Base-by-base conservation (phyloP, 148 eudicot genomes). In the Cornus controversa region DNA sequence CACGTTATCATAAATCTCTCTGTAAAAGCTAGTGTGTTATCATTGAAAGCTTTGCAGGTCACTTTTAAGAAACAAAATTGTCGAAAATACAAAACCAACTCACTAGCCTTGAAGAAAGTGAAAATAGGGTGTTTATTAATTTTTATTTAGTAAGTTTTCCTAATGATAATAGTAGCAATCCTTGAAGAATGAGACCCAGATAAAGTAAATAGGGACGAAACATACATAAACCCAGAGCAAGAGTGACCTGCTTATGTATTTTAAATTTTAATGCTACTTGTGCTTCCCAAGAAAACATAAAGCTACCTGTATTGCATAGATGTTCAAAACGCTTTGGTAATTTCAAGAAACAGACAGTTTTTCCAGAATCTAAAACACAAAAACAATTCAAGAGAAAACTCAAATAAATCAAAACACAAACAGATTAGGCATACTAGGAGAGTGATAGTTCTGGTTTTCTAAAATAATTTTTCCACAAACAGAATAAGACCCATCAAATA, bases 141-240 rank as follows among this genome's bases (percentile, higher is more conserved):
- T 54, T 25, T 60, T n/a, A n/a, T 1, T 20, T 0, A 16, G 57
- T 13, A 15, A 13, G 57, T 11, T 50, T 40, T 54, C 15, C 3
- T 4, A n/a, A 60, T 22, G 4, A 60, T 5, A 60, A 60, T 60
- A 60, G 24, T 20, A 60, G 64, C 20, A 22, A 60, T 60, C 25
- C 64, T 60, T 22, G 64, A 13, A 37, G n/a, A 74, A 6, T 26
- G 54, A 62, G 37, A 60, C 47, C 8, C 0, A 60, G 5, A 36
- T 50, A 62, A 16, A 36, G 16, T 63, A 14, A 50, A 24, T 2
- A 36, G 6, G 37, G 6, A 36, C 37, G 6, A 75, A 75, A 70
- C 78, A 50, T 66, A 50, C 63, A 47, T 37, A 47, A 22, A 28
- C 64, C 62, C 71, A 66, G 78, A 75, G 63, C 23, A 75, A 66